These are phyloP conservation scores for Escovopsis sp. DNA, from an alignment of 2,329 filamentous ascomycete species.

Conservation along the genomic window DNA sequence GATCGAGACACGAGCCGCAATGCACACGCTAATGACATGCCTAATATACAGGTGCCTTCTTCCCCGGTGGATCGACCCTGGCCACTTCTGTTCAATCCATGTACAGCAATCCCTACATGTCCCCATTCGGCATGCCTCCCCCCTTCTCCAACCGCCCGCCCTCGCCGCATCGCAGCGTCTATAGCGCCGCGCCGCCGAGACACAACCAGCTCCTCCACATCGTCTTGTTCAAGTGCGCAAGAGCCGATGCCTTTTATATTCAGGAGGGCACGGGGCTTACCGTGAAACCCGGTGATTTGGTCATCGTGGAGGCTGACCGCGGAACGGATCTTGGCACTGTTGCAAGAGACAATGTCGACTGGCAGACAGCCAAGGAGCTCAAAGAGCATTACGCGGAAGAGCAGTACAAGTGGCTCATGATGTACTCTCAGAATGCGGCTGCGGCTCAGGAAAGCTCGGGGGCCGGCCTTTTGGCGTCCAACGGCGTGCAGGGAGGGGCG, in stretches of 20 bases:
- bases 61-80: constrained; percentile 10
- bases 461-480: constrained; percentile 48
- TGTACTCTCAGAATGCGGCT: constrained; percentile 77
- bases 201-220: constrained; percentile 66
- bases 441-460: constrained; percentile 45
- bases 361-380: constrained; percentile 72
- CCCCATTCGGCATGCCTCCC: constrained; percentile 29
- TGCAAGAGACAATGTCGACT: constrained; percentile 72
- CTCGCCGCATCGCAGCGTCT: constrained; percentile 48
- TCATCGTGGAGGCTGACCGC: constrained; percentile 94
- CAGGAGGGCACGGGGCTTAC: constrained; percentile 88
- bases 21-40: constrained; percentile 1
- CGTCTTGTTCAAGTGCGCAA: constrained; percentile 90
- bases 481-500: constrained; percentile 51
- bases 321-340: constrained; percentile 93
- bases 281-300: constrained; percentile 80
- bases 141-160: constrained; percentile 35
- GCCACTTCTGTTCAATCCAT: constrained; percentile 13
- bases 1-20: not conserved
- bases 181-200: constrained; percentile 44
- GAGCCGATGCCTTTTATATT: constrained; percentile 93
- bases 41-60: constrained; percentile 11
- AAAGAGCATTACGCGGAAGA: constrained; percentile 90
- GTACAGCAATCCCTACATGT: constrained; percentile 27
- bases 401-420: constrained; percentile 97